Evolutionary conservation across 768 basidiomycete species (phyloP), one percentile per base, ranked within the genome.

Genomic region (Sarcodon sp.): DNA sequence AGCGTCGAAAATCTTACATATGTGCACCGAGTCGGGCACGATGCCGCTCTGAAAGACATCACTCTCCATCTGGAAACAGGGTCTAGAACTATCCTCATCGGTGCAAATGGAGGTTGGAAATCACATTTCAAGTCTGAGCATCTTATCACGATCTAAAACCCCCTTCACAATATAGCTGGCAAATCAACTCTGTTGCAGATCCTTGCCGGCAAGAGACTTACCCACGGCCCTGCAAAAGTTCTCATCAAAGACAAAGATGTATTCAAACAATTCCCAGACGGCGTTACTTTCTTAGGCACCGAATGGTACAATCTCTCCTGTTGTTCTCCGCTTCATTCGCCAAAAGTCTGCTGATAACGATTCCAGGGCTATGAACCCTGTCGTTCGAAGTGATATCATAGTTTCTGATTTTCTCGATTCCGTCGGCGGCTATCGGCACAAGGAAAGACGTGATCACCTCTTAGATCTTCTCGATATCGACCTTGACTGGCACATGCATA

Each of bases 171-270:
- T 18, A 34, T 54, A 85, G 85, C 89, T 45, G 94, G 94, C 7
- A 97, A 99, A 65, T 93, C 91, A n/a, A 97, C 94, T 4, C 70
- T 99, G 10, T 72, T 99, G 13, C 87, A 94, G 58, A 84, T 98
- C 49, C 73, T 97, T 6, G 94, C 94, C 0, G 94, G 94, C 7
- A 97, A 93, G 64, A 76, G 83, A 33, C 63, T 98, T 54, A 77
- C 90, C 36, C 46, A 54, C 27, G 69, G 64, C 27, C n/a, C n/a
- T n/a, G 71, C 83, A 9, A 72, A 76, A 46, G 75, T 93, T 38
- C 69, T 72, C 44, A 77, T 98, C 59, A 75, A 87, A 55, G 87
- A 73, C 35, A 72, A 72, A 52, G 92, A 98, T 62, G 92, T 97
- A 43, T 97, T 98, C 64, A 80, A 86, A 53, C 76, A 88, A 55